phyloP scores from a whole-genome alignment of 2,329 filamentous ascomycete genomes.

The Clarireedia monteithiana region DNA sequence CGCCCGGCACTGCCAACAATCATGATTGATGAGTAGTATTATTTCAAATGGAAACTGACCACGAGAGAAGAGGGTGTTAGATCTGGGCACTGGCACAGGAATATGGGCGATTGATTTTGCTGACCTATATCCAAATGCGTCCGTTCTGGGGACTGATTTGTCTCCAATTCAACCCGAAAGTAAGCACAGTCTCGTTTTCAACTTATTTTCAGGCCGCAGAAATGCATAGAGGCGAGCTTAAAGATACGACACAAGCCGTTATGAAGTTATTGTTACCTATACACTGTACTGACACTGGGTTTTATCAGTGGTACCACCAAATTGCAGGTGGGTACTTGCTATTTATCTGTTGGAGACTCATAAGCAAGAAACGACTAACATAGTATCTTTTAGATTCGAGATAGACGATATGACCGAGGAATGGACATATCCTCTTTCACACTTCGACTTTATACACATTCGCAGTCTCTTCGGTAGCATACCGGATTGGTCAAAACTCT shows the following conservation, averaged over 20 bases:
- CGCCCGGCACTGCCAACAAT: too few relatives aligned
- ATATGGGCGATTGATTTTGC: constrained; percentile 36
- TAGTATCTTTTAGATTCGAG: constrained; percentile 39
- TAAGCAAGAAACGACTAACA: not conserved
- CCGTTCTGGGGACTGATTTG: constrained; percentile 29
- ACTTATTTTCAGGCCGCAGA: too few relatives aligned
- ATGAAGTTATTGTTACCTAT: too few relatives aligned
- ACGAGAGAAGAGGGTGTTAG: not conserved
- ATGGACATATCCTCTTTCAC: constrained; percentile 36
- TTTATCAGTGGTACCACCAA: constrained; percentile 41
- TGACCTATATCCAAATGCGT: constrained; percentile 26
- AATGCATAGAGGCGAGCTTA: too few relatives aligned
- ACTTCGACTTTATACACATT: constrained; percentile 54
- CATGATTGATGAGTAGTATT: not conserved
- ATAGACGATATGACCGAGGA: constrained; percentile 50
- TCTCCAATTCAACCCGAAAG: constrained; percentile 32
- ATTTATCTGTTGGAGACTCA: not conserved
- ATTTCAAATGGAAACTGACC: not conserved
- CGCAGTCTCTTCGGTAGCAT: constrained; percentile 50
- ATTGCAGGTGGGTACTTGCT: constrained; percentile 33
- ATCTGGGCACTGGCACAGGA: constrained; percentile 35
- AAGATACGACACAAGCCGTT: too few relatives aligned
- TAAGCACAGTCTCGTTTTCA: not conserved
- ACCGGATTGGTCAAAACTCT: constrained; percentile 46
- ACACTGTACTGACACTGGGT: not conserved